Base-by-base conservation (phyloP, 805 yeast species). In the Pichia pseudocactophila region DNA sequence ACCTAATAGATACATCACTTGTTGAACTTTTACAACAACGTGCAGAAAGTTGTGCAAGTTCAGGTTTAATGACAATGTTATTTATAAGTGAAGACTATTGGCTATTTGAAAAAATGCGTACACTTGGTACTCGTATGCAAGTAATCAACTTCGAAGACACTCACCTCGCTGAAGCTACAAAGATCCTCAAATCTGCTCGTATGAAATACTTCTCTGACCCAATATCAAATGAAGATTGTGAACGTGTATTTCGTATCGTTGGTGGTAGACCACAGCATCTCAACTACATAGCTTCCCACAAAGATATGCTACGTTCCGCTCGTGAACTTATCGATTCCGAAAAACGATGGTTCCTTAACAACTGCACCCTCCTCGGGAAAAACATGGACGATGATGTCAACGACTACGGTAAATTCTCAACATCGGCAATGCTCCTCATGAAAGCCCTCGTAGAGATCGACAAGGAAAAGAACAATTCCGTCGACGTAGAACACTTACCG, bases 311-410 rank as follows among this genome's bases (percentile, higher is more conserved):
- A 27, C 59, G 61, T 28, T 87, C 87, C 0, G 77, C 85, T 48
- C 82, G 82, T 51, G 71, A 69, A 45, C 68, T 85, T 28, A 82
- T 85, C 43, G 92, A 85, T 56, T 66, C 81, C 8, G 95, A 85
- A 51, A 82, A 82, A 56, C 82, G 88, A 0, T 85, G 95, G 95
- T 81, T 84, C 49, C 66, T 85, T 49, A 85, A 82, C 55, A 86
- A 84, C 52, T 84, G 94, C 60, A 92, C 87, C 0, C 63, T 85
- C 12, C 60, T 85, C 9, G 95, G 94, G 2, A 70, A 69, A 49
- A 76, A 69, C 16, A 83, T 85, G 95, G 95, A 85, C 55, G 95
- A 85, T 54, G 95, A 85, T 62, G 95, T 85, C 7, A 82, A 83
- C 83, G 89, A 82, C 48, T 70, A 73, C 48, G 94, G 94, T 5